Evolutionary conservation across 352 stramenopile species (phyloP), one percentile per base, ranked within the genome.

Genomic region (Phytopythium aichiense): DNA sequence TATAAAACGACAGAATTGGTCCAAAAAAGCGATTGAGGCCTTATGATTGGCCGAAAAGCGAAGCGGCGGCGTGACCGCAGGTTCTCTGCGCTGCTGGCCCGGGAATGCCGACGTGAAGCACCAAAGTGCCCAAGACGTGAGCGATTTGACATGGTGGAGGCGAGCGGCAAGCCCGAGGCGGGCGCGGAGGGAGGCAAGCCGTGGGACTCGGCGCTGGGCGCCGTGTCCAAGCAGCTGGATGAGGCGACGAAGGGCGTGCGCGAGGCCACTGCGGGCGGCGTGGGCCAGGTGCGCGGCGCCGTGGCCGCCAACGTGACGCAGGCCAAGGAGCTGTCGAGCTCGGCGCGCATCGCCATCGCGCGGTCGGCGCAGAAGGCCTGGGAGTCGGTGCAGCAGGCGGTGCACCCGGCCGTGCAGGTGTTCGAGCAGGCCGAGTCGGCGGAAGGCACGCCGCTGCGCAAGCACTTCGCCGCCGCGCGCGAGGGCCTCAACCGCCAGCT

Each of bases 361-460:
- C 65, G 76, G 52, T 38, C 71, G 23, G 55, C 71, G 42, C 60
- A 77, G 52, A 73, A 84, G 68, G 77, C 58, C 50, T 80, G 67
- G 57, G 65, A 70, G 28, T 45, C 64, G n/a, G 31, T 85, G 15
- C 73, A 76, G 69, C 68, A 62, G 58, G 56, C 71, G 22, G 69
- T 83, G 51, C 65, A 60, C n/a, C 84, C 81, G 13, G 64, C 89
- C 53, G 66, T 84, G 52, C 66, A 84, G 57, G 68, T 91, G 7
- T 92, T 88, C 64, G 70, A 89, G 59, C 74, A 84, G 63, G 81
- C 79, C 33, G 74, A 87, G 22, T 77, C 74, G 28, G 63, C 70
- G 23, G 81, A 92, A 46, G 84, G 84, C 56, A 92, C 84, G 22
- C 60, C 73, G 60, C 65, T 92, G 64, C 84, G 84, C 61, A 88